Conservation (phyloP, 306 rosid species). For the Inga leiocalycina region DNA sequence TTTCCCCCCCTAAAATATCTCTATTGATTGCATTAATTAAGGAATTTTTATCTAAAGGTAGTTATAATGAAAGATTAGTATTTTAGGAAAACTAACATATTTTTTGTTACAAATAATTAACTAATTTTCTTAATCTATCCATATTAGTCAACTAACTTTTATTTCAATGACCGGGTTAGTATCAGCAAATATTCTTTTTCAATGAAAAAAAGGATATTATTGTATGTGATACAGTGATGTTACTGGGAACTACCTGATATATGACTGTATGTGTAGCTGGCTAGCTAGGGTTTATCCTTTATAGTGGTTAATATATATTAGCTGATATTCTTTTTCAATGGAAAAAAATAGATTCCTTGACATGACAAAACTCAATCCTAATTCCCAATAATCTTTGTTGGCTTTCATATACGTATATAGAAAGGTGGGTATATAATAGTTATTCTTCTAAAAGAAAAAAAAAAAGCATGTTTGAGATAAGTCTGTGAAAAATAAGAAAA, state of each 20-base stretch:
- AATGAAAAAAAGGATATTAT: no score
- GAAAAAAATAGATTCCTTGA: neutral
- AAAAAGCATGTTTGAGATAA: neutral
- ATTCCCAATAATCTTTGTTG: neutral
- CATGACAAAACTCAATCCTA: neutral
- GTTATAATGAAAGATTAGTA: no score
- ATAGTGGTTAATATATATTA: no score
- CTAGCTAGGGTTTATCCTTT: neutral
- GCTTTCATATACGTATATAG: neutral
- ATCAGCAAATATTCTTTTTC: neutral
- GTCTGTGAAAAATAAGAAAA: neutral
- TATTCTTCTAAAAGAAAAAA: neutral
- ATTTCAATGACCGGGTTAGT: no score
- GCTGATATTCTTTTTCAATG: neutral
- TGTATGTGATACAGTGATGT: neutral
- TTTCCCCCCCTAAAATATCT: no score
- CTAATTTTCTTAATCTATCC: no score
- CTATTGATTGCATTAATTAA: no score
- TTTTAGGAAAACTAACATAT: no score
- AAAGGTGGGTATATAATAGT: neutral
- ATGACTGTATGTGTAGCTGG: neutral
- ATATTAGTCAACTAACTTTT: no score
- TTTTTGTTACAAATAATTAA: no score
- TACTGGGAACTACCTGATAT: constrained; percentile 3
- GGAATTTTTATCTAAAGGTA: no score